Evolutionary conservation across 148 eudicot species (phyloP), one percentile per base, ranked within the genome.

Genomic region (Camellia japonica): DNA sequence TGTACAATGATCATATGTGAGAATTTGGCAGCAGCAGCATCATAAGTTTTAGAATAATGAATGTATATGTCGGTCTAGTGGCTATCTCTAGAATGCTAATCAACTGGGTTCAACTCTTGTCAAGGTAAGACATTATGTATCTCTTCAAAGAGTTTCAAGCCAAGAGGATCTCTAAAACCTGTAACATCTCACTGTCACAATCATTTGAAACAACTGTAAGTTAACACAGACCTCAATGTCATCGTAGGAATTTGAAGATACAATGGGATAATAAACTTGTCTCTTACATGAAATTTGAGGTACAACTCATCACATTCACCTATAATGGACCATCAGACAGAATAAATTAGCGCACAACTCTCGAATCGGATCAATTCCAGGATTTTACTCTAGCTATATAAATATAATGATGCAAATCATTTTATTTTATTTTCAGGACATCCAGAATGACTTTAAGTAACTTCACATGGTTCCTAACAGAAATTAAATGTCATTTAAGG

Each of bases 1-100:
- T 47, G 62, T 19, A 14, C 20, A 79, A 70, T 79, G 81, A 79
- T 79, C 68, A 79, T 58, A 70, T 69, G 19, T 46, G 14, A 79
- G 81, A 79, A 79, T 56, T 7, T 14, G 51, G 12, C 4, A 15
- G 66, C 44, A 16, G 56, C 7, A 14, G 66, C 66, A 78, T 68
- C 74, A 69, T 78, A 58, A 68, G 42, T 13, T 44, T 68, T 44
- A 20, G 70, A 68, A 78, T 69, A 56, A 6, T 46, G 54, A 78
- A 12, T 69, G 54, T 55, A 10, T n/a, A 69, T 58, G 75, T 70
- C 23, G 66, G 15, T 59, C 67, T 58, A 79, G 75, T 79, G 75
- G 75, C 59, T 59, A 46, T 70, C 56, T 79, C 56, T 55, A 41
- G 55, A 58, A n/a, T n/a, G 38, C 51, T 75, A 79, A 18, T 49